Evolutionary conservation across 257 asterid species (phyloP).

Genomic region (Marsdenia floribunda): DNA sequence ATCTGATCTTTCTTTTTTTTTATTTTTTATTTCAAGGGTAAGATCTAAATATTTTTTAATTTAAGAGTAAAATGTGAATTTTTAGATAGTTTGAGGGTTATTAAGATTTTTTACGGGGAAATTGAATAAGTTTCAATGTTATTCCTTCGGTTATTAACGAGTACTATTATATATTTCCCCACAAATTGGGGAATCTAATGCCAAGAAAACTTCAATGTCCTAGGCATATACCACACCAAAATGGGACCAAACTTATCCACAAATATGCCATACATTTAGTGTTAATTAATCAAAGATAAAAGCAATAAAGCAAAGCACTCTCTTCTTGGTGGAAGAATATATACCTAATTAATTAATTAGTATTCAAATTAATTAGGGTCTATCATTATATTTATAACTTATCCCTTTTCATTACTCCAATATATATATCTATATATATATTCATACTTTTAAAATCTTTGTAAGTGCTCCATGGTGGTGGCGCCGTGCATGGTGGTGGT

Average conservation of each 20-base stretch:
- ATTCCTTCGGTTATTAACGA: no score
- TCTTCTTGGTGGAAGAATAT: slow-evolving; percentile 28
- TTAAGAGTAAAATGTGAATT: no score
- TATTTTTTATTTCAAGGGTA: no score
- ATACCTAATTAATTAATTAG: slow-evolving; percentile 8
- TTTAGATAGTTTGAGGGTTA: no score
- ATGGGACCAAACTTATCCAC: slow-evolving; percentile 16
- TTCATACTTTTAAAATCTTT: neutral
- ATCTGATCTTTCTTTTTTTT: no score
- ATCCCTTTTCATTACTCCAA: slow-evolving; percentile 15
- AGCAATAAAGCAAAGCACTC: slow-evolving; percentile 20
- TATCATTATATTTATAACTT: slow-evolving; percentile 16
- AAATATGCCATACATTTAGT: slow-evolving; percentile 13
- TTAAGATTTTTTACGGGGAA: no score
- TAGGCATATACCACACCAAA: slow-evolving; percentile 18
- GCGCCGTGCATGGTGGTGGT: neutral
- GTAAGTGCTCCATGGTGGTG: neutral
- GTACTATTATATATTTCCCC: slow-evolving; percentile 1
- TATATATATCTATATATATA: neutral
- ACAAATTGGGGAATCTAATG: slow-evolving; percentile 29
- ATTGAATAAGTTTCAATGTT: no score
- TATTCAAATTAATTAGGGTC: slow-evolving; percentile 11
- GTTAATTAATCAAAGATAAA: slow-evolving; percentile 18
- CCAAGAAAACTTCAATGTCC: slow-evolving; percentile 16
- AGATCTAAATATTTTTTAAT: no score